Conservation (phyloP, 805 yeast species). For the Barnettozyma sp. region DNA sequence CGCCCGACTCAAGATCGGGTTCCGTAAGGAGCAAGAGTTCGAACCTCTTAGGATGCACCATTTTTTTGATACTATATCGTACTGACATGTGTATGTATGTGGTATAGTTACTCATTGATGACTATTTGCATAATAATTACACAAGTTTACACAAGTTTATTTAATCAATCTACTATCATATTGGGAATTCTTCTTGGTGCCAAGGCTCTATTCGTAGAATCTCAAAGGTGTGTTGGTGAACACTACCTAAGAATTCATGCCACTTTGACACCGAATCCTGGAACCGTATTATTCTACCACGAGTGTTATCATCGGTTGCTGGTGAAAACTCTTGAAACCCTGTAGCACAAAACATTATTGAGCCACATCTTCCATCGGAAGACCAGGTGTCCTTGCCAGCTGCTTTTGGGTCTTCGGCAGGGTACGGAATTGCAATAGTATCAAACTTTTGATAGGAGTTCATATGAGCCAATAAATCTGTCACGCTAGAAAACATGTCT, state of each 20-base stretch:
- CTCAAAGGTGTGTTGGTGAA: conserved; percentile 5
- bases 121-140: too few species aligned
- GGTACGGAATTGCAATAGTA: conserved; percentile 45
- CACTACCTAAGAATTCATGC: conserved; percentile 31
- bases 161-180: too few species aligned
- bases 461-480: conserved; percentile 30
- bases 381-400: conserved; percentile 42
- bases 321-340: conserved; percentile 7
- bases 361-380: conserved; percentile 49
- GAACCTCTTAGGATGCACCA: conserved; percentile 2
- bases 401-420: conserved; percentile 35
- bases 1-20: conserved; percentile 3
- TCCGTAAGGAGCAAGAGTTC: conserved; percentile 3
- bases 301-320: conserved; percentile 6
- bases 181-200: neutral
- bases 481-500: conserved; percentile 6
- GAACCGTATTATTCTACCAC: conserved; percentile 21
- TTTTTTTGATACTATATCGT: neutral
- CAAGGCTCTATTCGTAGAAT: neutral
- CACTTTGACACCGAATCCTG: conserved; percentile 14
- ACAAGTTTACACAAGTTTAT: too few species aligned
- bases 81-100: too few species aligned
- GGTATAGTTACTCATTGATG: too few species aligned
- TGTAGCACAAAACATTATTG: conserved; percentile 41
- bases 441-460: conserved; percentile 33